Evolutionary conservation across 2,329 filamentous ascomycete species (phyloP), one percentile per base, ranked within the genome.

Genomic region (Botryotinia convoluta): DNA sequence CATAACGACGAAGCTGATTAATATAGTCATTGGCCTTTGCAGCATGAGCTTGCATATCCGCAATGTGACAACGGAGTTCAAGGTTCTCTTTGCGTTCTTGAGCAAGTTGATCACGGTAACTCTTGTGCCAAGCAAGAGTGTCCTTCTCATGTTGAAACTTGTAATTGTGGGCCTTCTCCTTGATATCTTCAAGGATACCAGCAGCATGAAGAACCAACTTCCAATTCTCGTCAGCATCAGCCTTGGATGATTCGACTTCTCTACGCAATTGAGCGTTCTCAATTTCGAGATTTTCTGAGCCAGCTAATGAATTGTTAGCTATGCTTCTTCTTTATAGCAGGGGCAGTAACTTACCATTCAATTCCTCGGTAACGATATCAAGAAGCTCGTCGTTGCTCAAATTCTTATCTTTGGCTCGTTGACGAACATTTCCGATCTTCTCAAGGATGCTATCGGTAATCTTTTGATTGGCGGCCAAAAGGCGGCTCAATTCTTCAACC

Each of bases 131-230:
- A 35, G 87, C 82, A 9, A 87, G 84, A 29, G 90, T 87, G 78
- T 91, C 90, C 67, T 84, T 83, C 63, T 91, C 86, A 79, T 91
- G 88, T 76, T 87, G 87, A 73, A 87, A 85, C 80, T 91, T 91
- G 84, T 90, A 91, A 51, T 88, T 86, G 83, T 91, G 89, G 79
- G 91, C 88, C 78, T 91, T 89, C 77, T 87, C 86, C 45, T 91
- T 85, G 82, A 91, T 88, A 63, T 85, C 82, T 62, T 85, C 84
- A 73, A 91, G 83, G 42, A 86, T 86, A 73, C 84, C 84, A 64
- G 88, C 88, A 80, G 90, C 91, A 61, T 81, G 77, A 72, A 89
- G 86, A 26, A 84, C 84, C 48, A 91, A 84, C 63, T 83, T 83
- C 73, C 86, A 87, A 81, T 91, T 91, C 79, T 88, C 85, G 78